Conservation (phyloP, 768 basidiomycete genomes). For the Amanita phalloides region DNA sequence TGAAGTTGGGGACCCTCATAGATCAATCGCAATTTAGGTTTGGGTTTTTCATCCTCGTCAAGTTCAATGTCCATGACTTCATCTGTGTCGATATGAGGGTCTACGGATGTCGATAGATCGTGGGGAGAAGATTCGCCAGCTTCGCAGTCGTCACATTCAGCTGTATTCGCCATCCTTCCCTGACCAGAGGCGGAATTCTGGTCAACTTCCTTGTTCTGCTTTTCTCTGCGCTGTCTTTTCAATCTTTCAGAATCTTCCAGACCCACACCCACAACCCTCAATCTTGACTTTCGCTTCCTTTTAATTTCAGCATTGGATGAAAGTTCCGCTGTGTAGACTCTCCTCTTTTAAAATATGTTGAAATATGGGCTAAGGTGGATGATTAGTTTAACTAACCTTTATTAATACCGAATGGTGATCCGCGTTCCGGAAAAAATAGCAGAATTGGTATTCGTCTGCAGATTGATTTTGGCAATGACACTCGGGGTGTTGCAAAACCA, state of each 20-base stretch:
- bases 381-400: slow-evolving; percentile 44
- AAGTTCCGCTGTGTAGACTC: background rate
- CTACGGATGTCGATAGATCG: background rate
- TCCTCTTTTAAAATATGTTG: background rate
- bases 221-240: slow-evolving; percentile 1
- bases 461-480: background rate
- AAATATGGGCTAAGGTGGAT: background rate
- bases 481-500: background rate
- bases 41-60: slow-evolving; percentile 57
- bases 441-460: slow-evolving; percentile 81
- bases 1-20: slow-evolving; percentile 66
- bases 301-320: background rate
- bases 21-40: slow-evolving; percentile 51
- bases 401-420: slow-evolving; percentile 75
- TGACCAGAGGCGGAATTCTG: background rate
- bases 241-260: background rate
- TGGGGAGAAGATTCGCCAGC: background rate
- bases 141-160: background rate
- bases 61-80: slow-evolving; percentile 18
- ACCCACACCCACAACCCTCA: background rate
- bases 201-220: slow-evolving; percentile 2
- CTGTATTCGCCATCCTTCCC: background rate
- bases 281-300: slow-evolving; percentile 1
- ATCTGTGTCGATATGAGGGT: background rate
- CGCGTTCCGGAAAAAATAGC: slow-evolving; percentile 77